phyloP scores from a whole-genome alignment of 441 rosid species.

The Corymbia citriodora region DNA sequence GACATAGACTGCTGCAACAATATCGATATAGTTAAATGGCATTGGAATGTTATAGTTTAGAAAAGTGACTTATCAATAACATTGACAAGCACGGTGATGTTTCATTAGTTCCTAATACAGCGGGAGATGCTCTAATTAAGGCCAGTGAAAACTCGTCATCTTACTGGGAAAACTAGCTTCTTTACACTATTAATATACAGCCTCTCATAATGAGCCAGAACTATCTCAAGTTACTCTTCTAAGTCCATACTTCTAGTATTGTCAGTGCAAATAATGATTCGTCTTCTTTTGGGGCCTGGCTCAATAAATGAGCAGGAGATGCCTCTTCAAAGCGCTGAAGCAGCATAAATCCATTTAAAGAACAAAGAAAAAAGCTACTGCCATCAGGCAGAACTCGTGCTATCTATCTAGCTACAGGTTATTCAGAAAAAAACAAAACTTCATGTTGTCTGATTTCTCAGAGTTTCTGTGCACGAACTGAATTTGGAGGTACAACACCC shows the following conservation, averaged over 20 bases:
- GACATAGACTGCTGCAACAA: neutral
- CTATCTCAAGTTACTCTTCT: neutral
- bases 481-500: neutral
- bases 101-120: neutral
- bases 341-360: neutral
- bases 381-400: neutral
- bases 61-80: neutral
- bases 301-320: neutral
- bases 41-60: neutral
- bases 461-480: neutral
- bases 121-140: neutral
- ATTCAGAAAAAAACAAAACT: neutral
- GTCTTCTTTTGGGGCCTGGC: neutral
- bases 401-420: neutral
- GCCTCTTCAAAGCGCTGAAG: neutral
- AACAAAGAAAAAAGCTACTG: neutral
- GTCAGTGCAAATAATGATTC: neutral
- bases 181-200: neutral
- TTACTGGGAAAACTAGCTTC: neutral
- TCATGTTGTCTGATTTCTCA: neutral
- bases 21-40: neutral
- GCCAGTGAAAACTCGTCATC: neutral
- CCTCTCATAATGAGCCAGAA: neutral
- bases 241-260: neutral
- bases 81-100: neutral